Percentiles rank a stretch among this genome's conserved stretches.
Conservation (phyloP, 768 basidiomycete genomes). For the Boletus edulis region DNA sequence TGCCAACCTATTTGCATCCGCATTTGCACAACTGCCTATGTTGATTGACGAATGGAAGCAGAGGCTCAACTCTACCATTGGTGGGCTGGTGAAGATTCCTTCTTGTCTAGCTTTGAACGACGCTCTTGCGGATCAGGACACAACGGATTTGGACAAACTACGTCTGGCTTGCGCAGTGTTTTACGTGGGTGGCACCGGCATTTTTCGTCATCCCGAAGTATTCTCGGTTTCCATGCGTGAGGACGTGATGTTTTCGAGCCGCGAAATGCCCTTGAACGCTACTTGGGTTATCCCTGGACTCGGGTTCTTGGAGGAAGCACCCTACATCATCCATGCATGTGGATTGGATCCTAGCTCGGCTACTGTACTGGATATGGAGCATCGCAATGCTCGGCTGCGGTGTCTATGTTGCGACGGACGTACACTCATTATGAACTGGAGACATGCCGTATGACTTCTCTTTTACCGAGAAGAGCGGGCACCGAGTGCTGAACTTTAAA, state of each 20-base stretch:
- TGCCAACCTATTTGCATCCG: slow-evolving; percentile 2
- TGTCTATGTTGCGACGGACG: slow-evolving; percentile 3
- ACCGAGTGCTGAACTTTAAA: neutral
- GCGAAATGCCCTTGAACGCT: neutral
- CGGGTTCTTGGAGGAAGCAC: slow-evolving; percentile 9
- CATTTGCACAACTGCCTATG: slow-evolving; percentile 11
- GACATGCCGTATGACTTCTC: slow-evolving; percentile 4
- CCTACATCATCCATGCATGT: slow-evolving; percentile 9
- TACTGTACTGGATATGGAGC: slow-evolving; percentile 9
- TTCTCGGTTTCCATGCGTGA: neutral
- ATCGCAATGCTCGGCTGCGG: slow-evolving; percentile 10
- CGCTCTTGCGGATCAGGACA: neutral
- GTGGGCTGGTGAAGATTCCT: slow-evolving; percentile 10
- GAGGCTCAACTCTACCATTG: slow-evolving; percentile 5
- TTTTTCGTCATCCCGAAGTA: neutral
- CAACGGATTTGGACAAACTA: neutral
- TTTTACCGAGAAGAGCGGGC: neutral
- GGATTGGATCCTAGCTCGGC: slow-evolving; percentile 12
- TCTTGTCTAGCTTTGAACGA: neutral
- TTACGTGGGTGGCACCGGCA: neutral
- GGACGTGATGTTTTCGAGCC: neutral
- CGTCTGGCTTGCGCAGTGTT: slow-evolving; percentile 12
- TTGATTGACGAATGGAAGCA: slow-evolving; percentile 9
- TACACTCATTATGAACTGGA: slow-evolving; percentile 10
- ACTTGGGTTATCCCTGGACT: neutral